Conservation (phyloP, 164 flowering plant species). For the Magnolia sinica region DNA sequence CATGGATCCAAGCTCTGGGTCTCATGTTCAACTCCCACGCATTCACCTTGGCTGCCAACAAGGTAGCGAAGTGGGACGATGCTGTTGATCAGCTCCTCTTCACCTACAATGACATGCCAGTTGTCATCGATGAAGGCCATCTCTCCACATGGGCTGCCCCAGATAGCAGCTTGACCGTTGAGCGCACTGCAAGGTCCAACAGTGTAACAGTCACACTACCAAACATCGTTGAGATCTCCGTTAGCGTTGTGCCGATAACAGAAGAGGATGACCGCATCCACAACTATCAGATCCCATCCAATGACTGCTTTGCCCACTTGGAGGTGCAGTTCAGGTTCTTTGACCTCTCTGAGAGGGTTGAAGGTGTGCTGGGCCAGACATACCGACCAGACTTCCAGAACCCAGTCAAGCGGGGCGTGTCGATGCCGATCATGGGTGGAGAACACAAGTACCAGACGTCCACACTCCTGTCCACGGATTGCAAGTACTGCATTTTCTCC, state of each 20-base stretch:
- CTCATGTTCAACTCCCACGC: conserved; percentile 28
- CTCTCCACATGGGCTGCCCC: conserved; percentile 24
- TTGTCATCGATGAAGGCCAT: conserved; percentile 11
- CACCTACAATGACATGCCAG: conserved; percentile 22
- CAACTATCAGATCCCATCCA: conserved; percentile 31
- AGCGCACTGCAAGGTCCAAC: conserved; percentile 20
- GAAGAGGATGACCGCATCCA: conserved; percentile 33
- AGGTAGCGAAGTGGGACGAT: conserved; percentile 32
- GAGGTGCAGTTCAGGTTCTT: conserved; percentile 36
- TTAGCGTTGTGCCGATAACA: conserved; percentile 26
- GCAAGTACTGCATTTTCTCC: conserved; percentile 22
- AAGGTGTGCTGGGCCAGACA: conserved; percentile 32
- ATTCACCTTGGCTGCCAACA: conserved; percentile 29
- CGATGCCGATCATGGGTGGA: conserved; percentile 36
- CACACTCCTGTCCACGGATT: conserved; percentile 24
- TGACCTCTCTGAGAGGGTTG: conserved; percentile 22
- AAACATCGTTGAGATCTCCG: conserved; percentile 18
- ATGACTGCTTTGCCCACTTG: conserved; percentile 36
- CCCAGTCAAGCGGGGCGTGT: conserved; percentile 31
- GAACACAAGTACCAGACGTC: conserved; percentile 29
- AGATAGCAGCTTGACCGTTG: conserved; percentile 10
- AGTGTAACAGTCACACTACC: conserved; percentile 17
- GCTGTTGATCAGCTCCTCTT: conserved; percentile 25
- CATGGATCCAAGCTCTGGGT: conserved; percentile 45
- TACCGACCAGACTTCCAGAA: conserved; percentile 23